Conservation (phyloP, 371 early-diverging fungal genomes). For the Homolaphlyctis polyrhiza region DNA sequence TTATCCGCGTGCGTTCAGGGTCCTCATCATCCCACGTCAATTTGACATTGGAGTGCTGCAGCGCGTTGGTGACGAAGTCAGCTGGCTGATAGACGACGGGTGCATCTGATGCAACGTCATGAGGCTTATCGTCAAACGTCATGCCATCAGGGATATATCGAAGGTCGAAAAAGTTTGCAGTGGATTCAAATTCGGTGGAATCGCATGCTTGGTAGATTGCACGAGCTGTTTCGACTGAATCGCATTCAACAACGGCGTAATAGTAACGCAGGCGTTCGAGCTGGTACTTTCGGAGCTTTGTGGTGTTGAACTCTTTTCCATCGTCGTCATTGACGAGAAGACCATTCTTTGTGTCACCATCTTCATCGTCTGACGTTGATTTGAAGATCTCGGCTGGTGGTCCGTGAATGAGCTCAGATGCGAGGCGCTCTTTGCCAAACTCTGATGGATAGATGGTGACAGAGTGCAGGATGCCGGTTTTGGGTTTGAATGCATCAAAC, state of each 20-base stretch:
- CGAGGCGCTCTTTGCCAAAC: conserved; percentile 90
- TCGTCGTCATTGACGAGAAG: conserved; percentile 22
- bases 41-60: conserved; percentile 89
- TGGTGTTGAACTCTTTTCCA: conserved; percentile 72
- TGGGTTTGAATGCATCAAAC: conserved; percentile 80
- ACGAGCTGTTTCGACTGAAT: conserved; percentile 76
- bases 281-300: conserved; percentile 87
- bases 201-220: conserved; percentile 83
- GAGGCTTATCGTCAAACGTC: conserved; percentile 71
- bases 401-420: conserved; percentile 33
- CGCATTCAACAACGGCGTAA: conserved; percentile 93
- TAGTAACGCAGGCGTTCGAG: conserved; percentile 87
- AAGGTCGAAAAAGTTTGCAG: conserved; percentile 92
- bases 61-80: conserved; percentile 79
- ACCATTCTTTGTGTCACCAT: neutral
- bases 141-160: conserved; percentile 94
- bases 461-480: conserved; percentile 62
- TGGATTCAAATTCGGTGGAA: conserved; percentile 90
- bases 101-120: conserved; percentile 62
- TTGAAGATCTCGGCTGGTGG: conserved; percentile 43
- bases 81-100: conserved; percentile 77
- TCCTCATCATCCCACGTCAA: conserved; percentile 98
- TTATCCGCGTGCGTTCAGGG: conserved; percentile 71
- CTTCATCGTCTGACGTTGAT: neutral
- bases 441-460: conserved; percentile 92